Evolutionary conservation across 1,284 basidiomycete genomes (phyloP), one percentile per base, ranked within the genome.

Genomic region (Earliella scabrosa): DNA sequence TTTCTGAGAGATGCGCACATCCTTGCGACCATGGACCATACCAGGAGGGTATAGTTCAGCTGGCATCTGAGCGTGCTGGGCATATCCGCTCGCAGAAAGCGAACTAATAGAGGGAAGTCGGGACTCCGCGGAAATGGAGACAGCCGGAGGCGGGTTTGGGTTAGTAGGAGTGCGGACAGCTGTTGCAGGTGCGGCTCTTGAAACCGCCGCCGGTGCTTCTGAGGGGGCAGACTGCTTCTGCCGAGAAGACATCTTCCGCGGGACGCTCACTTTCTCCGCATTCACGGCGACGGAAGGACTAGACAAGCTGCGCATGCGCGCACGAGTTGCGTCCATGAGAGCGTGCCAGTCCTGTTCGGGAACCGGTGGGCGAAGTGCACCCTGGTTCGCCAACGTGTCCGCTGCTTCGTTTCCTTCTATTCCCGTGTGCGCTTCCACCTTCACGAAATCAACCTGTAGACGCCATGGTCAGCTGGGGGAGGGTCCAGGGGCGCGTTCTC

Each of bases 361-460:
- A 1, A 72, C 52, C 11, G 49, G 58, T 1, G 79, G 75, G 43
- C 76, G 55, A 4, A 64, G 48, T 7, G 79, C 70, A 2, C 91
- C 90, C 6, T 71, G 36, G 55, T 84, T 86, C 2, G 90, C 91
- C 53, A 88, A 77, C 24, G 58, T 63, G 68, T 95, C 93, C 1
- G 92, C 92, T 45, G 82, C 85, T 52, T 93, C 91, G 67, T 95
- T 95, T 1, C 93, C 93, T 50, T 71, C 71, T 40, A 84, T 76
- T 1, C 90, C 90, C 9, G 73, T 75, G 63, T 95, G 93, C 0
- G 86, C 93, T 46, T 81, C 78, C 46, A 95, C 88, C 58, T 92
- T 79, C 54, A 80, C 70, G 21, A 94, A 73, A 21, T 69, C 68
- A 35, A 91, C 77, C 70, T 71, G 38, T 18, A 39, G 32, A 34